Conservation (phyloP, 2,329 filamentous ascomycete species). For the Nectriaceae sp. region DNA sequence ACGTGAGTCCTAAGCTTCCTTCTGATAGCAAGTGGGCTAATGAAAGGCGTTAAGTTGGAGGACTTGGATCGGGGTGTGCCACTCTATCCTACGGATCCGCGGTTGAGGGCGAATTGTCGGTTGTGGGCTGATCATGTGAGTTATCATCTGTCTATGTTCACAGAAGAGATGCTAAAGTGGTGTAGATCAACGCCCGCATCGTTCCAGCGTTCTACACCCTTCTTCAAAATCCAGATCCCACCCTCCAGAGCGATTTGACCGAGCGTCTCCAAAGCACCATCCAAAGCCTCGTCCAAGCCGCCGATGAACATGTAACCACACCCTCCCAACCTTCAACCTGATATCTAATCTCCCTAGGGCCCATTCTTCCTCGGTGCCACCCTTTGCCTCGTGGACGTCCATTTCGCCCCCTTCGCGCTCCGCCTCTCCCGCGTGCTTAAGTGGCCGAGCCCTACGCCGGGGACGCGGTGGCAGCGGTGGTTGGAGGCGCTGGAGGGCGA, state of each 20-base stretch:
- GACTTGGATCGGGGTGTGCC: constrained; percentile 64
- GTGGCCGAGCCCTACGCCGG: constrained; percentile 65
- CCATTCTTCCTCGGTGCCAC: constrained; percentile 66
- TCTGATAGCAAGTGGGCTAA: not conserved
- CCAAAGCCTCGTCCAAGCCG: constrained; percentile 48
- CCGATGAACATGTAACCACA: constrained; percentile 42
- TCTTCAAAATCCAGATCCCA: constrained; percentile 63
- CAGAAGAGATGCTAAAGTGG: not conserved
- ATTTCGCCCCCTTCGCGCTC: constrained; percentile 75
- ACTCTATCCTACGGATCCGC: constrained; percentile 66
- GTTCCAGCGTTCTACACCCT: constrained; percentile 76
- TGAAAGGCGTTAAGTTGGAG: constrained; percentile 57
- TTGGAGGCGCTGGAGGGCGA: constrained; percentile 68
- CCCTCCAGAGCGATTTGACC: constrained; percentile 59
- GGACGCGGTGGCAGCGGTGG: constrained; percentile 69
- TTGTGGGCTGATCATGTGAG: constrained; percentile 80
- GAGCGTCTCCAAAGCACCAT: constrained; percentile 68
- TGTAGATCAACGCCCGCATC: constrained; percentile 72
- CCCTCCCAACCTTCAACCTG: not conserved
- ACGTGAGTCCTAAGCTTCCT: constrained; percentile 59
- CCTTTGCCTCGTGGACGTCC: constrained; percentile 68
- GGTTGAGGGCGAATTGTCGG: constrained; percentile 71
- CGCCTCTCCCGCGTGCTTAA: constrained; percentile 67
- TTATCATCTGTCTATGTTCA: constrained; percentile 1
- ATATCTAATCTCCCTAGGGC: constrained; percentile 41